phyloP scores from a whole-genome alignment of 768 basidiomycete genomes.

The Auricularia auricula-judae region DNA sequence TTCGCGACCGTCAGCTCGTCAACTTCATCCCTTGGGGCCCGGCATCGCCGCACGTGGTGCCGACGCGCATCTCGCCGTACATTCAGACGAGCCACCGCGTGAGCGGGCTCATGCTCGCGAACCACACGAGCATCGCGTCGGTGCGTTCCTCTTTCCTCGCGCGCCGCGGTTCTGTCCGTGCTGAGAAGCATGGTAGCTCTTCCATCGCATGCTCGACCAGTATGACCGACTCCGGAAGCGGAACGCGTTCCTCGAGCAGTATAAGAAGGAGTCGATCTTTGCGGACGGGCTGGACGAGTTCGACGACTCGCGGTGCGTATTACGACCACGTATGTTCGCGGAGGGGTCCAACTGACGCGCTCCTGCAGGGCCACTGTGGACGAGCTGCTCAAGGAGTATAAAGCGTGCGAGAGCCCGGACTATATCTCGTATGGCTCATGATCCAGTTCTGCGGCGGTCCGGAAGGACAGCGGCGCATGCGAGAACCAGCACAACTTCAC shows the following conservation, averaged over 20 bases:
- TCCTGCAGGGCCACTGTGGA: conserved; percentile 64
- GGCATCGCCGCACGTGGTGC: conserved; percentile 92
- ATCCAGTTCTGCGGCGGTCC: background rate
- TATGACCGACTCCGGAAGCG: conserved; percentile 79
- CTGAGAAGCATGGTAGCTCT: conserved; percentile 42
- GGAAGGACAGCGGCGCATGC: background rate
- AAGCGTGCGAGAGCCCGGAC: conserved; percentile 89
- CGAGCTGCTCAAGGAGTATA: conserved; percentile 85
- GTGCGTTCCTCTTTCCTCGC: conserved; percentile 33
- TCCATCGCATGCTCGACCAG: conserved; percentile 93
- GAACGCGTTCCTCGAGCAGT: conserved; percentile 94
- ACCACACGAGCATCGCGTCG: conserved; percentile 95
- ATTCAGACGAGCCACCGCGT: conserved; percentile 84
- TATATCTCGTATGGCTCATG: conserved; percentile 66
- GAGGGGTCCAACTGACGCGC: background rate
- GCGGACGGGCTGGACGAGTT: conserved; percentile 90
- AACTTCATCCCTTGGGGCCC: conserved; percentile 99
- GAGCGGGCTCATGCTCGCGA: conserved; percentile 96
- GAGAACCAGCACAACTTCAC: background rate
- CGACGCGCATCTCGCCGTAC: conserved; percentile 86
- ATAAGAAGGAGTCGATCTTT: conserved; percentile 96
- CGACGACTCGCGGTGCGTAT: conserved; percentile 77
- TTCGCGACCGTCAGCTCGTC: conserved; percentile 91
- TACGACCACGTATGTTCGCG: too few relatives aligned
- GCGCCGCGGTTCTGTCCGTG: background rate